Conservation (phyloP, 768 basidiomycete genomes). For the Agrocybe praecox region DNA sequence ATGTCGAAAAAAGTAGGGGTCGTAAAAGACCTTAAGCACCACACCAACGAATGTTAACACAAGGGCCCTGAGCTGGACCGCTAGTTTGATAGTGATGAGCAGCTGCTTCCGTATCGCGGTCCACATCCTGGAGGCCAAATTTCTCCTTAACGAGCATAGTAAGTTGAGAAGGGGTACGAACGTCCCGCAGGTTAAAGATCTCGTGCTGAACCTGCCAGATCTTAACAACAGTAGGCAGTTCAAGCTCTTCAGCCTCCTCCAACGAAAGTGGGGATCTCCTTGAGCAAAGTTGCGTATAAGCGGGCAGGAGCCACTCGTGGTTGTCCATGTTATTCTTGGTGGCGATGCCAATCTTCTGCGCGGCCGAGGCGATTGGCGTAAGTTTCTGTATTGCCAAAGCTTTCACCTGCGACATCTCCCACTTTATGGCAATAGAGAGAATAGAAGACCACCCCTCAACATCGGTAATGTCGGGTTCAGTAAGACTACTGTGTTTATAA, state of each 20-base stretch:
- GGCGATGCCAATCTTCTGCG: slow-evolving; percentile 35
- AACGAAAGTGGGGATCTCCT: slow-evolving; percentile 24
- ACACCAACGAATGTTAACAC: no score
- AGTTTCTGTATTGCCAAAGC: slow-evolving; percentile 35
- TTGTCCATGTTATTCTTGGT: slow-evolving; percentile 23
- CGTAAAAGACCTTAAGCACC: no score
- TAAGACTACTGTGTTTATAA: slow-evolving; percentile 28
- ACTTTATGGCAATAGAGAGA: slow-evolving; percentile 30
- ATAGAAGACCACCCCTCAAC: slow-evolving; percentile 39
- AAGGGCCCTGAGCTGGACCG: no score
- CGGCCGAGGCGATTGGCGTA: slow-evolving; percentile 21
- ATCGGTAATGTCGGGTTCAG: slow-evolving; percentile 29
- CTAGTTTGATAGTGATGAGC: no score
- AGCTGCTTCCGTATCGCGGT: no score
- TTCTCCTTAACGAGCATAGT: slow-evolving; percentile 18
- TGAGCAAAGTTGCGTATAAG: slow-evolving; percentile 35
- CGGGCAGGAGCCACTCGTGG: slow-evolving; percentile 36
- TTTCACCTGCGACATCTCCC: slow-evolving; percentile 29
- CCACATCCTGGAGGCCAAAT: slow-evolving; percentile 12
- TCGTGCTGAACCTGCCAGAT: slow-evolving; percentile 34
- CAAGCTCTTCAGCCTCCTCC: slow-evolving; percentile 30
- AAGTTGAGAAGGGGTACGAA: slow-evolving; percentile 6
- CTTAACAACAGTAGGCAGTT: slow-evolving; percentile 30
- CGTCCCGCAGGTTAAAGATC: slow-evolving; percentile 10
- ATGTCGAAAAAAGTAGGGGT: no score